phyloP scores from a whole-genome alignment of 768 basidiomycete genomes.

The Leccinellum albellum region DNA sequence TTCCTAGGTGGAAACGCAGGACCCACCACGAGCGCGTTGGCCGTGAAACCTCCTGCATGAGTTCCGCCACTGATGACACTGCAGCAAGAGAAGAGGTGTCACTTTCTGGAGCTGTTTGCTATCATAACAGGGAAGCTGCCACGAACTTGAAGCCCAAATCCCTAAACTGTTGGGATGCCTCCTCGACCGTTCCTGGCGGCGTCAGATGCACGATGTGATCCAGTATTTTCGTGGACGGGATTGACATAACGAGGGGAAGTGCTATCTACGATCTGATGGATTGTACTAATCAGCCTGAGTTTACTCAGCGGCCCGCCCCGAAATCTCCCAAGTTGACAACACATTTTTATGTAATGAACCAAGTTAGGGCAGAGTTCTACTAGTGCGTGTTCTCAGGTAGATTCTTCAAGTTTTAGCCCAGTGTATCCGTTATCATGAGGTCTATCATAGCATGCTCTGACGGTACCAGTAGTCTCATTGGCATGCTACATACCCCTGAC shows the following conservation, averaged over 20 bases:
- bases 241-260: slow-evolving; percentile 14
- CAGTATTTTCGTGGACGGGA: slow-evolving; percentile 40
- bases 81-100: not conserved
- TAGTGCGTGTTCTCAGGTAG: too few species aligned
- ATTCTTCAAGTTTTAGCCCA: too few species aligned
- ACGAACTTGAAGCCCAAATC: slow-evolving; percentile 65
- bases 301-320: not conserved
- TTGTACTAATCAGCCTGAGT: not conserved
- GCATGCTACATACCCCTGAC: too few species aligned
- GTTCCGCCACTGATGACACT: slow-evolving; percentile 68
- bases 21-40: slow-evolving; percentile 60
- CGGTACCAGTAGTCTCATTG: too few species aligned
- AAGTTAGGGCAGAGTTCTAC: too few species aligned
- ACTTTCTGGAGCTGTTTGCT: not conserved
- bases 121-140: not conserved
- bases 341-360: not conserved
- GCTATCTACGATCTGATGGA: not conserved
- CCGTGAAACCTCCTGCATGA: slow-evolving; percentile 60
- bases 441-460: too few species aligned
- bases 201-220: slow-evolving; percentile 76
- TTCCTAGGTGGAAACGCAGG: not conserved
- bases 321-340: not conserved
- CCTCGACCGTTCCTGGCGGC: slow-evolving; percentile 53
- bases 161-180: slow-evolving; percentile 49
- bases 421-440: too few species aligned